A percentile compares a stretch with the other conserved stretches of the same genome.
Evolutionary conservation across 495 filamentous ascomycete genomes (phyloP).

Genomic region (Penicillium malachiteum): DNA sequence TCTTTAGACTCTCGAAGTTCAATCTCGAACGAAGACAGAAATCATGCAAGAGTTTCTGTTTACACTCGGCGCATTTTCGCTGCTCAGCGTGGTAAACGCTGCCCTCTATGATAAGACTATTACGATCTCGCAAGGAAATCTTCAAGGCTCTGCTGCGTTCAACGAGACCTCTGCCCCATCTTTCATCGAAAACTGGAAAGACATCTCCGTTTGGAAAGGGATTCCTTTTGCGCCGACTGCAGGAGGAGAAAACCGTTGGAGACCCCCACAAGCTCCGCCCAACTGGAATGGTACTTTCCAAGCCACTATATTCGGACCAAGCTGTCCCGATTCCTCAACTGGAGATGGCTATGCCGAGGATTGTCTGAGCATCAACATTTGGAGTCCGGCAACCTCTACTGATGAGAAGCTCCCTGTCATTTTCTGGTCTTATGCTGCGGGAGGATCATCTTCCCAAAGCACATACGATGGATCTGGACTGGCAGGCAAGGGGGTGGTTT

Average conservation of each 20-base stretch:
- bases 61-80: neutral
- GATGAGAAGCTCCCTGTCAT: slow-evolving; percentile 13
- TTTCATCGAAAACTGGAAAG: slow-evolving; percentile 38
- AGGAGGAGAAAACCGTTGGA: slow-evolving; percentile 14
- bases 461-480: neutral
- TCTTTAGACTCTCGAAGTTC: too few relatives aligned
- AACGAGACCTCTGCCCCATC: neutral
- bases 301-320: neutral
- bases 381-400: slow-evolving; percentile 14
- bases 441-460: neutral
- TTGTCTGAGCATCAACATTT: slow-evolving; percentile 18
- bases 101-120: neutral
- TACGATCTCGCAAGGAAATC: neutral
- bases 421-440: neutral
- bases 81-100: neutral
- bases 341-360: slow-evolving; percentile 6
- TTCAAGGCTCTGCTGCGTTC: neutral
- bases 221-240: slow-evolving; percentile 15
- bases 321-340: neutral
- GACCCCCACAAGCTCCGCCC: slow-evolving; percentile 6
- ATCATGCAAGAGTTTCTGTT: too few relatives aligned
- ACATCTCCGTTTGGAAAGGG: slow-evolving; percentile 42
- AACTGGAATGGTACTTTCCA: slow-evolving; percentile 5
- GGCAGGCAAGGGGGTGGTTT: neutral
- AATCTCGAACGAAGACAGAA: too few relatives aligned